A percentile compares a stretch with the other conserved stretches of the same genome.
phyloP scores from a whole-genome alignment of 108 stramenopile genomes.

The Nitzschia palea region DNA sequence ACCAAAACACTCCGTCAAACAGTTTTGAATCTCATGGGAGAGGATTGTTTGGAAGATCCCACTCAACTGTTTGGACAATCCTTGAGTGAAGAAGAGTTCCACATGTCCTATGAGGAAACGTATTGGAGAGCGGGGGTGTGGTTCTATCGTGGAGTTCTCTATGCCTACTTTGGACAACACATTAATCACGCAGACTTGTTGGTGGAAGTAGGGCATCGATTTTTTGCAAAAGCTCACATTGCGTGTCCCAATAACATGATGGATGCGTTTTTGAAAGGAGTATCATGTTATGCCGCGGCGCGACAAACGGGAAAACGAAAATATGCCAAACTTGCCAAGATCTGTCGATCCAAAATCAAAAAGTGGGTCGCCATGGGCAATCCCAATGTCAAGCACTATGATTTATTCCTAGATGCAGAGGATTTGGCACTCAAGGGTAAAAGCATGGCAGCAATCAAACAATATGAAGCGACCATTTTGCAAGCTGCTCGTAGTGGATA shows the following conservation, averaged over 20 bases:
- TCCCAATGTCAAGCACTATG: conserved; percentile 24
- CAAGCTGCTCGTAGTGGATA: not conserved
- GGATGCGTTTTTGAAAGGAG: conserved; percentile 6
- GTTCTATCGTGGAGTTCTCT: not conserved
- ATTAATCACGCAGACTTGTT: not conserved
- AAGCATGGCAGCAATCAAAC: not conserved
- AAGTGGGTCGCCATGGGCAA: conserved; percentile 19
- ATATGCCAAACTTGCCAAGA: conserved; percentile 7
- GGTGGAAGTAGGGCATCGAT: not conserved
- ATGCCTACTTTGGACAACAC: not conserved
- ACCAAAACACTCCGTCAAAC: not conserved
- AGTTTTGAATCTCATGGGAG: conserved; percentile 1
- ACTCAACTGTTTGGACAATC: not conserved
- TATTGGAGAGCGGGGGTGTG: no score
- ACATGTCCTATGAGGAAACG: no score
- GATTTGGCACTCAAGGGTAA: not conserved
- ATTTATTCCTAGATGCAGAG: conserved; percentile 5
- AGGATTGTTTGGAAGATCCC: not conserved
- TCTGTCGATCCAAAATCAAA: not conserved
- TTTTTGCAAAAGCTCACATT: not conserved
- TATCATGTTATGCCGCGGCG: conserved; percentile 20
- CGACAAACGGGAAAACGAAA: conserved; percentile 1
- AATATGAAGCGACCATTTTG: not conserved
- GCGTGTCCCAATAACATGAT: not conserved
- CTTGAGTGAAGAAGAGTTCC: no score